Evolutionary conservation across 306 rosid species (phyloP).

Genomic region (Pachyrhizus erosus): DNA sequence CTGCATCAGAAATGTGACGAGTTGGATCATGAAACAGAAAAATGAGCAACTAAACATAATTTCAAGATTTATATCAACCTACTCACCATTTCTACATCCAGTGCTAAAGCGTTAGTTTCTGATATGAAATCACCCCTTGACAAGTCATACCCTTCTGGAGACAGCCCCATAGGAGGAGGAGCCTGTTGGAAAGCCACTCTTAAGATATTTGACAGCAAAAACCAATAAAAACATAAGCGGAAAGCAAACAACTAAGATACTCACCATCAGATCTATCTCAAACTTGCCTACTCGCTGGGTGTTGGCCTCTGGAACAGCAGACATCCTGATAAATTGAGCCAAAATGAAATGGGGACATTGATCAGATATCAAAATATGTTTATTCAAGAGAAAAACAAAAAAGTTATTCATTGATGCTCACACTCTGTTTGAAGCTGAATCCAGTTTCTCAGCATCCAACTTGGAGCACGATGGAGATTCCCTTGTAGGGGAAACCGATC

Average conservation of each 20-base stretch:
- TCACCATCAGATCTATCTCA: conserved; percentile 80
- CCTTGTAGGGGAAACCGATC: conserved; percentile 1
- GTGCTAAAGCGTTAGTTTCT: conserved; percentile 40
- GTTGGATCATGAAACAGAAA: neutral
- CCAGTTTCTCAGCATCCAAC: conserved; percentile 43
- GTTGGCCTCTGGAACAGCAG: conserved; percentile 36
- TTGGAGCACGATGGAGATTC: conserved; percentile 28
- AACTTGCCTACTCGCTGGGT: conserved; percentile 55
- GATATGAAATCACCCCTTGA: conserved; percentile 47
- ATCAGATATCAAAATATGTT: conserved; percentile 17
- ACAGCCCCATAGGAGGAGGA: conserved; percentile 61
- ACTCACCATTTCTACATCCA: conserved; percentile 51
- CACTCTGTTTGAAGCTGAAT: conserved; percentile 49
- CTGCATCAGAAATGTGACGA: conserved; percentile 46
- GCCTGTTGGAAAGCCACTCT: conserved; percentile 55
- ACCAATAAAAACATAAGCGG: conserved; percentile 30
- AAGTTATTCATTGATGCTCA: conserved; percentile 50
- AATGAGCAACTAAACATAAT: neutral
- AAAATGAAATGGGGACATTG: conserved; percentile 14
- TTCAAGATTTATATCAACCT: conserved; percentile 31
- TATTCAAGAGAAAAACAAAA: neutral
- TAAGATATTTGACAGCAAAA: conserved; percentile 46
- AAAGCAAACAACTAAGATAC: conserved; percentile 38
- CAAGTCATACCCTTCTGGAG: conserved; percentile 47
- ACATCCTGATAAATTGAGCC: conserved; percentile 49